A percentile compares a stretch with the other conserved stretches of the same genome.
Conservation (phyloP, 352 stramenopile genomes). For the Phytopythium boreale region DNA sequence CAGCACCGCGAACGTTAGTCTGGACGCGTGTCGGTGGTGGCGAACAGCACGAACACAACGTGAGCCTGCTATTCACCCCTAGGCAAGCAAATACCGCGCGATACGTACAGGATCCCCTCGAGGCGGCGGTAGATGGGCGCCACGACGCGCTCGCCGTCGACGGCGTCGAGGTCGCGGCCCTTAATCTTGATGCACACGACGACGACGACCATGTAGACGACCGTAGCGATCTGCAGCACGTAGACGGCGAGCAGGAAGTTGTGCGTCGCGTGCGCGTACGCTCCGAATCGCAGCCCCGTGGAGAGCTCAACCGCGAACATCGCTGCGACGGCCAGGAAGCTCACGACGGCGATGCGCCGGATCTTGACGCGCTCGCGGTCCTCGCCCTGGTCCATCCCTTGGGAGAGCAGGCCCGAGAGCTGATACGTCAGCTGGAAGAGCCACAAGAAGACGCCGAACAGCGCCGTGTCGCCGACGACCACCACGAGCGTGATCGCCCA, state of each 20-base stretch:
- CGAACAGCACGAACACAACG: too few species aligned
- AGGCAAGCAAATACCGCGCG: too few species aligned
- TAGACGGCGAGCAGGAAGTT: conserved; percentile 33
- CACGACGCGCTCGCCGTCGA: conserved; percentile 37
- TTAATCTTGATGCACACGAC: conserved; percentile 36
- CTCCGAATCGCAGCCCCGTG: conserved; percentile 29
- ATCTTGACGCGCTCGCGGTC: conserved; percentile 19
- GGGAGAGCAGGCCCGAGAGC: conserved; percentile 31
- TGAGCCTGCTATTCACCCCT: too few species aligned
- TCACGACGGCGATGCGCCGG: conserved; percentile 23
- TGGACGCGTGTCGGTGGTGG: conserved; percentile 2
- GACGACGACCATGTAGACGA: conserved; percentile 34
- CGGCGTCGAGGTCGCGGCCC: conserved; percentile 43
- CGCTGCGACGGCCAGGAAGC: conserved; percentile 22
- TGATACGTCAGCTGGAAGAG: conserved; percentile 42
- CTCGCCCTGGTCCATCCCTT: conserved; percentile 37
- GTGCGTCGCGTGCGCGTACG: conserved; percentile 24
- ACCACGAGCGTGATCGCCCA: conserved; percentile 31
- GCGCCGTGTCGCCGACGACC: conserved; percentile 34
- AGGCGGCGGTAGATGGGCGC: conserved; percentile 56
- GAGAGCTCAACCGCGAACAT: conserved; percentile 31
- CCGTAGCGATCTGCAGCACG: conserved; percentile 26
- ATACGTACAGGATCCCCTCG: conserved; percentile 51
- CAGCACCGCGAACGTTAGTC: conserved; percentile 37
- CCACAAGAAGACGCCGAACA: conserved; percentile 37